Base-by-base conservation (phyloP, 345 rosid species). In the Populus ilicifolia region DNA sequence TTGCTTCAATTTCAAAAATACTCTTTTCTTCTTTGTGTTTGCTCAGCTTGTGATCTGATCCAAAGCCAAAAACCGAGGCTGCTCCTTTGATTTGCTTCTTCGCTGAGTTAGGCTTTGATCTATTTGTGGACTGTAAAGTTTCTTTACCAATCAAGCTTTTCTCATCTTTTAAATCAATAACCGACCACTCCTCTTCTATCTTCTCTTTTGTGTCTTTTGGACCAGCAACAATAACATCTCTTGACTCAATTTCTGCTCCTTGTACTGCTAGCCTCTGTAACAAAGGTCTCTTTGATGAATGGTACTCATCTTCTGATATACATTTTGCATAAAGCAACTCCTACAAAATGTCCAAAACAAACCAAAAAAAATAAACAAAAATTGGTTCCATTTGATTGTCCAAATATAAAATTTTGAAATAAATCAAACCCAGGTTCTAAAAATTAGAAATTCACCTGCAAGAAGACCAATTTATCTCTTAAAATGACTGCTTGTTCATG, bases 241-340 rank as follows among this genome's bases (percentile, higher is more conserved):
- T 86, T 41, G 90, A 77, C 77, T 86, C 91, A 65, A 92, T 90
- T 75, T 90, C 92, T 67, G 89, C 90, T 56, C 97, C 94, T 80
- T 88, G 94, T 33, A 89, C 89, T 0, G 97, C 92, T 75, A 92
- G 74, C 52, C 90, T 82, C 69, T 92, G 94, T 77, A 92, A 75
- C 81, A 92, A 80, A 0, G 97, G 94, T 85, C 94, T 86, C 76
- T 92, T 92, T 12, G 94, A 92, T 38, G 87, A 86, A 79, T 92
- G 94, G 71, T 89, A 92, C 83, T 92, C 92, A 38, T 83, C 91
- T 44, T 81, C 88, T 30, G 93, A 78, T 75, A 92, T 87, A 80
- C 97, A 90, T 80, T 92, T 90, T 41, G 91, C 89, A 71, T 90
- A 89, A 54, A 90, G 85, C 78, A 92, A 73, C 74, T 92, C 97